Conservation (phyloP, 495 filamentous ascomycete species). For the Hypoxylon fragiforme region DNA sequence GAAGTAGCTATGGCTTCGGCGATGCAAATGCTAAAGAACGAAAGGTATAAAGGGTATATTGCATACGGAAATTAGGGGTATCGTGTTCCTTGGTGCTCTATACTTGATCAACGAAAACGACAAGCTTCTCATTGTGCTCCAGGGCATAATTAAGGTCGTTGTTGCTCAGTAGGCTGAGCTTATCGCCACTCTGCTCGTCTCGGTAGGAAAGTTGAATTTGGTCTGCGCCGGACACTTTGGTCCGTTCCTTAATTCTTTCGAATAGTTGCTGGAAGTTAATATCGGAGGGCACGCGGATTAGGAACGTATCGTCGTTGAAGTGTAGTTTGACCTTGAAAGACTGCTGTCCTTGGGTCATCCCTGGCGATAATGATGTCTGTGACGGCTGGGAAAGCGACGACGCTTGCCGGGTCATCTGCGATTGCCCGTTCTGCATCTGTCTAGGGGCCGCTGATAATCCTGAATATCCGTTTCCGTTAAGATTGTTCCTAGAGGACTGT, state of each 20-base stretch:
- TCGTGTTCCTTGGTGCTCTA: conserved; percentile 22
- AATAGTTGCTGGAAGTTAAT: conserved; percentile 77
- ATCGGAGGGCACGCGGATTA: conserved; percentile 82
- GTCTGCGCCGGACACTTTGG: conserved; percentile 66
- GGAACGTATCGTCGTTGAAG: conserved; percentile 86
- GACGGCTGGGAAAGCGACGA: conserved; percentile 76
- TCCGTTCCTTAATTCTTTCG: conserved; percentile 76
- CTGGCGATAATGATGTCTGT: conserved; percentile 56
- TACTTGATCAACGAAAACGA: conserved; percentile 69
- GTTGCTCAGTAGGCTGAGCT: conserved; percentile 73
- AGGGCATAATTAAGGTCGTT: conserved; percentile 79
- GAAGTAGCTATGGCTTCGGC: conserved; percentile 12
- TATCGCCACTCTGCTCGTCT: conserved; percentile 78
- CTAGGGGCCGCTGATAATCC: conserved; percentile 61
- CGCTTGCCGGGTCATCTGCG: conserved; percentile 67
- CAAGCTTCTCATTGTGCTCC: conserved; percentile 81
- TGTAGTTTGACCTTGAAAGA: conserved; percentile 91
- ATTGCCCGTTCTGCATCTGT: conserved; percentile 61
- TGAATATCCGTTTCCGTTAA: conserved; percentile 61
- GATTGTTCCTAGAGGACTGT: conserved; percentile 73
- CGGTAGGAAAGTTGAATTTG: conserved; percentile 80
- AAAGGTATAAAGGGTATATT: conserved; percentile 35
- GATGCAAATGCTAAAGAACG: conserved; percentile 34
- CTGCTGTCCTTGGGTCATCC: conserved; percentile 42
- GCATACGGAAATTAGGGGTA: conserved; percentile 29